Conservation (phyloP, 2,329 filamentous ascomycete species). For the Monosporascus sp. region DNA sequence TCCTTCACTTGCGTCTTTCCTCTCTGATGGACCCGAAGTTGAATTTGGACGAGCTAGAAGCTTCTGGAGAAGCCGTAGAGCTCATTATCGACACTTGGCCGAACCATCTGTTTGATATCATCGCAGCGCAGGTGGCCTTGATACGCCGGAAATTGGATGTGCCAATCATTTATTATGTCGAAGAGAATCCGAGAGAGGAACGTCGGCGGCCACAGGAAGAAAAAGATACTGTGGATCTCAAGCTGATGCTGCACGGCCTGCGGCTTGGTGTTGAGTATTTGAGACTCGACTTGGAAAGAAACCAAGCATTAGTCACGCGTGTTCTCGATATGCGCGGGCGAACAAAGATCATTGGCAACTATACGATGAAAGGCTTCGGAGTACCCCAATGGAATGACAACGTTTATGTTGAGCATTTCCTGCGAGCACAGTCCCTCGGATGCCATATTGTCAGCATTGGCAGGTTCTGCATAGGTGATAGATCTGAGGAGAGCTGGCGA, state of each 20-base stretch:
- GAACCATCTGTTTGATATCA: slow-evolving; percentile 38
- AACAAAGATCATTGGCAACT: slow-evolving; percentile 57
- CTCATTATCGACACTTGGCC: slow-evolving; percentile 55
- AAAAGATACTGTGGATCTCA: slow-evolving; percentile 42
- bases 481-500: slow-evolving; percentile 42
- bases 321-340: slow-evolving; percentile 48
- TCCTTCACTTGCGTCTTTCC: slow-evolving; percentile 56
- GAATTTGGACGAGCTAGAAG: slow-evolving; percentile 48
- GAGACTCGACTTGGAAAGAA: slow-evolving; percentile 56
- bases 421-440: slow-evolving; percentile 47
- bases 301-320: slow-evolving; percentile 40
- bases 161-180: slow-evolving; percentile 53
- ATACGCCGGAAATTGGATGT: slow-evolving; percentile 50
- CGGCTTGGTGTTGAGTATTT: slow-evolving; percentile 62
- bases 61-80: slow-evolving; percentile 54
- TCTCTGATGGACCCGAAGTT: slow-evolving; percentile 47
- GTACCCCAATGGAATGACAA: slow-evolving; percentile 50
- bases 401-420: slow-evolving; percentile 47
- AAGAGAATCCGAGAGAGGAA: slow-evolving; percentile 41
- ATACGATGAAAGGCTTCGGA: slow-evolving; percentile 39
- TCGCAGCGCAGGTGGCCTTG: slow-evolving; percentile 51
- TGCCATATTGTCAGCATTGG: slow-evolving; percentile 59
- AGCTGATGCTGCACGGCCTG: slow-evolving; percentile 57
- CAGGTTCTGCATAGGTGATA: slow-evolving; percentile 52
- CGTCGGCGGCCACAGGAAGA: slow-evolving; percentile 32